Conservation (phyloP, 2,329 filamentous ascomycete genomes). For the Mycosphaerella sp. region DNA sequence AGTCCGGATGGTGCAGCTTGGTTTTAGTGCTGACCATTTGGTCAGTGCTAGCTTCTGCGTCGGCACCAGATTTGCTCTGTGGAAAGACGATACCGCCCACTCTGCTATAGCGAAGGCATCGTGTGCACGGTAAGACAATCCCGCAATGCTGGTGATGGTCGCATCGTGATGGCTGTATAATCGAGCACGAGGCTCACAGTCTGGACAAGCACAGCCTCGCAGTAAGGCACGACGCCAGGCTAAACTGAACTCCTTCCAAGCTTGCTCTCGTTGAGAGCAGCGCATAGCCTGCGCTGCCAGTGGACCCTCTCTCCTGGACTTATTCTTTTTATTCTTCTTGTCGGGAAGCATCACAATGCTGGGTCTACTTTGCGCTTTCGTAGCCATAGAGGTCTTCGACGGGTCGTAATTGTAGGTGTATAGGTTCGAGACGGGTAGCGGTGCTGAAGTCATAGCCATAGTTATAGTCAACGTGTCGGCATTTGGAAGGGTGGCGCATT, state of each 20-base stretch:
- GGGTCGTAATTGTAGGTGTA: too few relatives aligned
- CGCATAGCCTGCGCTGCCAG: not conserved
- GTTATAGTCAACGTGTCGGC: too few relatives aligned
- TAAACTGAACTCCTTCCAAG: not conserved
- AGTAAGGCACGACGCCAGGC: not conserved
- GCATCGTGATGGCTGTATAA: not conserved
- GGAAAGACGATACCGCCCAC: slow-evolving; percentile 6
- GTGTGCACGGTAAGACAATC: slow-evolving; percentile 1
- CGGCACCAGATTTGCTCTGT: not conserved
- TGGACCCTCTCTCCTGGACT: too few relatives aligned
- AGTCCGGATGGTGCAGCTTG: not conserved
- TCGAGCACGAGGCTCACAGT: slow-evolving; percentile 2
- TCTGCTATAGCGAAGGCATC: slow-evolving; percentile 10
- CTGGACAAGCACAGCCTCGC: slow-evolving; percentile 8
- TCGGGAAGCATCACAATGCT: too few relatives aligned
- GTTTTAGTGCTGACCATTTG: not conserved
- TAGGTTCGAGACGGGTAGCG: too few relatives aligned
- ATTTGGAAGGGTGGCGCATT: too few relatives aligned
- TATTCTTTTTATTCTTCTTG: not conserved
- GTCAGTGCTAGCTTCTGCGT: slow-evolving; percentile 1
- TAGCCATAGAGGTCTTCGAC: too few relatives aligned
- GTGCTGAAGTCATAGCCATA: too few relatives aligned
- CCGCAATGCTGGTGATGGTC: not conserved
- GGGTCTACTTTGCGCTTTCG: too few relatives aligned
- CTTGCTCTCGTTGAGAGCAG: not conserved